Evolutionary conservation across 1,139 yeast genomes (phyloP).

Genomic region (Candida gigantensis): DNA sequence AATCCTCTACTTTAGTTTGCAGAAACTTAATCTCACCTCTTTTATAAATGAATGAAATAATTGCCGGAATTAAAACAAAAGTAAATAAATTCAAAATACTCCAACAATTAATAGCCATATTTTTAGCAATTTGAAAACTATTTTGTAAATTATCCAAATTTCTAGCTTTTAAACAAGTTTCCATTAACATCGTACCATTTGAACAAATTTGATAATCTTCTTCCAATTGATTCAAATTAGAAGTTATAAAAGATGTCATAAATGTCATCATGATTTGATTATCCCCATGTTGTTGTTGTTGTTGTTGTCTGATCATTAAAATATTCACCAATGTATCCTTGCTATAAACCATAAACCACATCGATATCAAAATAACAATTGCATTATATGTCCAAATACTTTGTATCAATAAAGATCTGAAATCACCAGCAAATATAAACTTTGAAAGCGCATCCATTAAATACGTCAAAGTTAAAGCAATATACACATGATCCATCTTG

Average conservation of each 20-base stretch:
- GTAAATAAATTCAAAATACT: conserved; percentile 24
- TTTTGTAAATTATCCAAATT: conserved; percentile 6
- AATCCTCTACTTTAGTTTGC: neutral
- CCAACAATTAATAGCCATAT: conserved; percentile 21
- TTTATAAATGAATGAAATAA: conserved; percentile 4
- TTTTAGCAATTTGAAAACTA: conserved; percentile 4
- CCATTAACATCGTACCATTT: neutral
- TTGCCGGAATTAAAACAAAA: conserved; percentile 26
- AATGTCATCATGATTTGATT: conserved; percentile 2
- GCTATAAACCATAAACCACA: conserved; percentile 8
- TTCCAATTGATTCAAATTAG: conserved; percentile 8
- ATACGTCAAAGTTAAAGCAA: conserved; percentile 3
- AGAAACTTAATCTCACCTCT: too few relatives aligned
- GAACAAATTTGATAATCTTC: conserved; percentile 7
- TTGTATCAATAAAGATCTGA: conserved; percentile 6
- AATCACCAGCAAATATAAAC: conserved; percentile 4
- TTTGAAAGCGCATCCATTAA: conserved; percentile 4
- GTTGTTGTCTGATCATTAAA: conserved; percentile 2
- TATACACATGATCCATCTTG: conserved; percentile 9
- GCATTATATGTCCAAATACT: conserved; percentile 10
- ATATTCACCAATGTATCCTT: conserved; percentile 8
- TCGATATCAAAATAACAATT: conserved; percentile 4
- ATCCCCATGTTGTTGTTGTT: too few relatives aligned
- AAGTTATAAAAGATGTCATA: conserved; percentile 6
- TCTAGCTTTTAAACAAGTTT: conserved; percentile 4